Base-by-base conservation (phyloP, 257 asterid species). In the Datura wrightii region DNA sequence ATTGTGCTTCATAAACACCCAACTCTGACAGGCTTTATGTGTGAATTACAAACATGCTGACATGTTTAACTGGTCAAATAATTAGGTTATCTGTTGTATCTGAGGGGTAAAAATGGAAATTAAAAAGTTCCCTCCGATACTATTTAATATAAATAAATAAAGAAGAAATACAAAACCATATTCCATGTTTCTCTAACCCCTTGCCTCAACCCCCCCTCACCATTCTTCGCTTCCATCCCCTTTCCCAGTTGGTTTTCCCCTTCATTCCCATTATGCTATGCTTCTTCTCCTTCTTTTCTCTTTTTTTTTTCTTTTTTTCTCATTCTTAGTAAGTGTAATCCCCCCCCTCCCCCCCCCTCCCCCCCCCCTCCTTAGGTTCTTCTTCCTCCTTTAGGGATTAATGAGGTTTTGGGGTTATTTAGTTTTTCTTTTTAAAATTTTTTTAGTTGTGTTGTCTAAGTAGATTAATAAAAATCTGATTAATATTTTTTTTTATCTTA, bases 151-250 rank as follows among this genome's bases (percentile, higher is more conserved):
- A 65, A 13, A 65, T 65, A 65, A 65, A 34, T 65, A 34, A 34
- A 54, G 2, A 54, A 15, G 10, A 13, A 63, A 53, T 11, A 24
- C 11, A 63, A 65, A 34, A 65, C 5, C 70, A 63, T 10, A 11
- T 63, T 63, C 44, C 71, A 63, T 63, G 71, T 34, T 63, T 9
- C 11, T 63, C 71, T 34, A 63, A 65, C 44, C 71, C 71, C 11
- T 24, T 65, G 71, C 15, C 39, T 34, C 16, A 65, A 65, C 31
- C 31, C n/a, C 44, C n/a, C 71, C 11, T 65, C 8, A 34, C 44
- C 71, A 65, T 65, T 65, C 44, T 63, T 63, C 34, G 42, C 44
- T 65, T n/a, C 42, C 18, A 16, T 65, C 9, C 5, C 42, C 9
- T 65, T 65, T 62, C 70, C 18, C 18, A 2, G 16, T 24, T 62